These are phyloP conservation scores for Phaeosphaeria sp. DNA, from an alignment of 2,329 filamentous ascomycete species.

Conservation along the genomic window DNA sequence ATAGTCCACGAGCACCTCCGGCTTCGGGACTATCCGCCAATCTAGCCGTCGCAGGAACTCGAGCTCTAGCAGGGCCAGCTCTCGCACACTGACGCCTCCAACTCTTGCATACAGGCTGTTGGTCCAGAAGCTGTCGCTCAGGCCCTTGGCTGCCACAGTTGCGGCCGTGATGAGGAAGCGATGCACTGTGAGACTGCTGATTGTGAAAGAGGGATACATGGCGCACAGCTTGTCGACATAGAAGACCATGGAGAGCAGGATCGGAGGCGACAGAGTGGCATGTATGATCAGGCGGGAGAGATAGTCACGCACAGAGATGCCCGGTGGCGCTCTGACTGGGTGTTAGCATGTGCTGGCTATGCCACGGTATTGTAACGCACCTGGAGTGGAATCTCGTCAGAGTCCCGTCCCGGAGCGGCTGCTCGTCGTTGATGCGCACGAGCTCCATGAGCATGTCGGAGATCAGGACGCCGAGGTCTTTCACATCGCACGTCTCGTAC, in stretches of 20 bases:
- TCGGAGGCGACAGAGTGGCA: slow-evolving; percentile 88
- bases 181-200: slow-evolving; percentile 95
- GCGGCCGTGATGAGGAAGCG: slow-evolving; percentile 96
- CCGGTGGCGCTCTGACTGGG: slow-evolving; percentile 70
- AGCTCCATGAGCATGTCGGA: slow-evolving; percentile 95
- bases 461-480: slow-evolving; percentile 89
- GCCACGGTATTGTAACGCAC: slow-evolving; percentile 54
- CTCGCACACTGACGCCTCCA: slow-evolving; percentile 87
- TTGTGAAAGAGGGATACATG: slow-evolving; percentile 92
- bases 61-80: slow-evolving; percentile 88
- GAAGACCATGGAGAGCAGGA: slow-evolving; percentile 98
- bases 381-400: slow-evolving; percentile 95
- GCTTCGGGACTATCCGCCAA: slow-evolving; percentile 96
- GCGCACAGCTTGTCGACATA: slow-evolving; percentile 96
- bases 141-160: slow-evolving; percentile 92
- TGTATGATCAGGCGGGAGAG: slow-evolving; percentile 91
- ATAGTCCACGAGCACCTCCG: slow-evolving; percentile 91
- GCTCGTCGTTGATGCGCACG: slow-evolving; percentile 88
- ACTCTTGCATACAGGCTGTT: slow-evolving; percentile 96
- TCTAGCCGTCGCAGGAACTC: slow-evolving; percentile 92
- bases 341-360: slow-evolving; percentile 12
- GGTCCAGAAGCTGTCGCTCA: slow-evolving; percentile 98
- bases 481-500: slow-evolving; percentile 83
- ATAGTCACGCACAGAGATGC: slow-evolving; percentile 94
- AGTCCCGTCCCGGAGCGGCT: slow-evolving; percentile 83